Percentiles rank a stretch among this genome's conserved stretches.
Conservation (phyloP, 78 protist species). For the Dictyostelium discoideum region DNA sequence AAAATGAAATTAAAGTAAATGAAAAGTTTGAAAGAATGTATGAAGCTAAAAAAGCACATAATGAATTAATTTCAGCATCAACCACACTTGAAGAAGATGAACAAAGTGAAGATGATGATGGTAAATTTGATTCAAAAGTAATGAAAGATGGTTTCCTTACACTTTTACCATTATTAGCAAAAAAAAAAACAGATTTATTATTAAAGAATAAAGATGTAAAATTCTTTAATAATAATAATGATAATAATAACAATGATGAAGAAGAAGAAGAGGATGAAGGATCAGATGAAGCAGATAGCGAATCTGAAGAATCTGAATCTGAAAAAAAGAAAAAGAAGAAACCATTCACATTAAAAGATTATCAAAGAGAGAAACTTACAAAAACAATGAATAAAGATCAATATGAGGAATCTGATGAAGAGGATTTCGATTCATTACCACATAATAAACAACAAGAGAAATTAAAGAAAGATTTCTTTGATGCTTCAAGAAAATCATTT, state of each 20-base stretch:
- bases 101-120: constrained; percentile 68
- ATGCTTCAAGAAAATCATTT: not conserved
- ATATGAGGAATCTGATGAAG: constrained; percentile 37
- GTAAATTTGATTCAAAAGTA: constrained; percentile 28
- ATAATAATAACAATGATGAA: not conserved
- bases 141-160: constrained; percentile 56
- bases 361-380: constrained; percentile 41
- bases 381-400: constrained; percentile 58
- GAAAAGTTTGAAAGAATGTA: not conserved
- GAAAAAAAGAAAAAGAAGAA: not conserved
- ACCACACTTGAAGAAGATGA: constrained; percentile 37
- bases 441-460: constrained; percentile 47
- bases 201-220: not conserved
- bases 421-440: constrained; percentile 39
- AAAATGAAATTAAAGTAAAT: constrained; percentile 9
- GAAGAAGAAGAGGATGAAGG: not conserved
- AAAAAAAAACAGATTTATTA: not conserved
- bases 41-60: not conserved
- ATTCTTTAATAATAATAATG: constrained; percentile 7
- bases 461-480: constrained; percentile 58
- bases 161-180: constrained; percentile 41
- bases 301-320: not conserved
- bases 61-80: not conserved
- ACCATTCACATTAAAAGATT: constrained; percentile 15
- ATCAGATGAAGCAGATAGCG: not conserved